Conservation (phyloP, 495 filamentous ascomycete genomes). For the Ramalina intermedia region DNA sequence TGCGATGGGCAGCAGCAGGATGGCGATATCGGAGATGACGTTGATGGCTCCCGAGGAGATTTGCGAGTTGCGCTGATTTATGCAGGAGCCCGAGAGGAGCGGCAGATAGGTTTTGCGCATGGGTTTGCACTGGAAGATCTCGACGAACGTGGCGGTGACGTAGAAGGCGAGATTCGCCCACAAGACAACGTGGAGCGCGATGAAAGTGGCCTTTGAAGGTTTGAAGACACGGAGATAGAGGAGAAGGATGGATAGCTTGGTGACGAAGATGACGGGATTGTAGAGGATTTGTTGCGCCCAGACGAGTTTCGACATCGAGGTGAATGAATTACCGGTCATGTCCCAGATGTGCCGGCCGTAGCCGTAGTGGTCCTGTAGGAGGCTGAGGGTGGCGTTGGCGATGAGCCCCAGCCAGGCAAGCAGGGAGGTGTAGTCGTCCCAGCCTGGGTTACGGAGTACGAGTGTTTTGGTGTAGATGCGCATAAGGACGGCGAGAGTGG, state of each 20-base stretch:
- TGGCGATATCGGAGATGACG: conserved; percentile 6
- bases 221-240: conserved; percentile 25
- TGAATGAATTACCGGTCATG: conserved; percentile 10
- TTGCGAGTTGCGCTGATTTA: conserved; percentile 19
- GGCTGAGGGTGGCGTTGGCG: not conserved
- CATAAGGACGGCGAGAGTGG: conserved; percentile 7
- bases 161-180: conserved; percentile 25
- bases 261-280: conserved; percentile 20
- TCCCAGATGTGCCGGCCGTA: conserved; percentile 23
- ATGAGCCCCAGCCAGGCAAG: conserved; percentile 2
- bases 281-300: conserved; percentile 22
- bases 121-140: conserved; percentile 25
- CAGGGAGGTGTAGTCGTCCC: conserved; percentile 5
- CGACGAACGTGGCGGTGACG: conserved; percentile 12
- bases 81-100: conserved; percentile 19
- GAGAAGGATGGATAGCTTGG: conserved; percentile 23
- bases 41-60: conserved; percentile 3
- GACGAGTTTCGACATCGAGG: conserved; percentile 16
- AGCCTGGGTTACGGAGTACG: conserved; percentile 4
- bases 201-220: conserved; percentile 16
- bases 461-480: conserved; percentile 8
- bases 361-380: conserved; percentile 5
- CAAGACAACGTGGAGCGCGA: conserved; percentile 23
- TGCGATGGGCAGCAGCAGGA: conserved; percentile 10
- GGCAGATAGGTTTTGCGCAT: conserved; percentile 23